phyloP scores from a whole-genome alignment of 768 basidiomycete species.

The Sporobolomyces roseus region DNA sequence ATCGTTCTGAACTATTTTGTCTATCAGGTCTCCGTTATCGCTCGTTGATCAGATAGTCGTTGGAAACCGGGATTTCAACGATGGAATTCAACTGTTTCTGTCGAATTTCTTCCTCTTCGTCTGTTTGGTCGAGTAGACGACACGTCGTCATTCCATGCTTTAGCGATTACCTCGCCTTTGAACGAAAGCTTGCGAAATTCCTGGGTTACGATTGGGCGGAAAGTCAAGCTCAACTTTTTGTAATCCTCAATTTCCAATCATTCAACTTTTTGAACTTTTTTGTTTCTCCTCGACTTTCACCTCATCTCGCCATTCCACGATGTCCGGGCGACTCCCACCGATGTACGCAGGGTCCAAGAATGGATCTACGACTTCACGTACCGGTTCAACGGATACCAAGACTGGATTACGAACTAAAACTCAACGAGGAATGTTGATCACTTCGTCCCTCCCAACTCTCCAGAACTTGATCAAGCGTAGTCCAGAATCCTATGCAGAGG shows the following conservation, averaged over 20 bases:
- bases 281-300: neutral
- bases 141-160: too few relatives aligned
- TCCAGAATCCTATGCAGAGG: conserved; percentile 82
- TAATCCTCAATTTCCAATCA: neutral
- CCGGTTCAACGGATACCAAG: conserved; percentile 15
- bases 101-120: too few relatives aligned
- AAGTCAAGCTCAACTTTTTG: too few relatives aligned
- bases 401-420: conserved; percentile 30
- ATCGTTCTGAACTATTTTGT: too few relatives aligned
- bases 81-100: too few relatives aligned
- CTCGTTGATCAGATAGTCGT: too few relatives aligned
- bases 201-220: too few relatives aligned
- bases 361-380: conserved; percentile 4
- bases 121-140: too few relatives aligned
- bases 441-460: conserved; percentile 85
- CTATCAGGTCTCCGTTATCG: too few relatives aligned
- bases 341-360: neutral
- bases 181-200: too few relatives aligned
- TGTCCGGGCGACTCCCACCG: neutral
- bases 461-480: conserved; percentile 97
- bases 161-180: too few relatives aligned
- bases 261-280: conserved; percentile 4
- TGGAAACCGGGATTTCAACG: too few relatives aligned
- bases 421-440: conserved; percentile 56
- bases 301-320: neutral